Base-by-base conservation (phyloP, 2,329 filamentous ascomycete species). In the Colletotrichum plurivorum region DNA sequence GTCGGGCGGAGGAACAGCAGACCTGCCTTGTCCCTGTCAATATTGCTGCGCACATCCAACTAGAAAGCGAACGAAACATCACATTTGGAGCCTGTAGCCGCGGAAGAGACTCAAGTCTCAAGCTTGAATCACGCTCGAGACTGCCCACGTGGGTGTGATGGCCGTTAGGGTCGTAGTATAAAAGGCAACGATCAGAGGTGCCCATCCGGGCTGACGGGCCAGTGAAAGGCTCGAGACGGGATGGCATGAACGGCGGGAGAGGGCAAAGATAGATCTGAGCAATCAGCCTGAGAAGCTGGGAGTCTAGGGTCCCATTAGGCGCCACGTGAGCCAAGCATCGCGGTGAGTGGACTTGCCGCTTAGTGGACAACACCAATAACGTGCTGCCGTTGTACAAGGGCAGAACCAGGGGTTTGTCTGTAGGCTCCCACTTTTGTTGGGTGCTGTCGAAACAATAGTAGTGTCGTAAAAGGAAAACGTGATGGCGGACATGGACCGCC, bases 291-390 rank as follows among this genome's bases (percentile, higher is more conserved):
- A 48, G 53, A 53, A 63, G 31, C 65, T 25, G 22, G 22, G 22
- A 25, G 22, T 25, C 22, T 20, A 56, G 63, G 62, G 67, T 66
- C 20, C 20, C 45, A 61, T 56, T 20, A 60, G 51, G 55, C 67
- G 67, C 67, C 62, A 69, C 67, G 67, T 69, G 67, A 69, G 62
- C 67, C 55, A 69, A 69, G 62, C 62, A 51, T 45, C 45, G 16
- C 48, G 18, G 43, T 62, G 13, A 66, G 55, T 65, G 55, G 51
- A 55, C 55, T 69, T 52, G 49, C 51, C 51, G 63, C 51, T 46
- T 49, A 66, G 65, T 69, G 65, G 66, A 45, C 55, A 15, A 57
- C 15, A 22, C 43, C 46, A 16, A 66, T 54, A 41, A 45, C 31
- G 43, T 67, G 45, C 49, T 61, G 55, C 51, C 48, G 46, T 18